Evolutionary conservation across 2,329 filamentous ascomycete species (phyloP), one percentile per base, ranked within the genome.

Genomic region (Trichoderma lentiforme): DNA sequence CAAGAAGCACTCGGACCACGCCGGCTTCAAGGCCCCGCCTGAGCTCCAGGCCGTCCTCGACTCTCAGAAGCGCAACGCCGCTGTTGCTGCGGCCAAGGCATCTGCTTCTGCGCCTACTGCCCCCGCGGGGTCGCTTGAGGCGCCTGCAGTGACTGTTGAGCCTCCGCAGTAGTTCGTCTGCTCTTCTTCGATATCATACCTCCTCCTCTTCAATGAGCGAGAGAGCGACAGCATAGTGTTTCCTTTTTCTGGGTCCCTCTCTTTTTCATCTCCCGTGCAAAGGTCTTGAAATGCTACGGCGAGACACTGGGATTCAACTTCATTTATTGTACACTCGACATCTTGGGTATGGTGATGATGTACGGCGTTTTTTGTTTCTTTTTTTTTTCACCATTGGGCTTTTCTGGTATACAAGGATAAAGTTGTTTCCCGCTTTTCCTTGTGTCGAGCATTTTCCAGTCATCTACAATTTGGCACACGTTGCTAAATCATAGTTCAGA

Each of bases 1-100:
- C 85, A 96, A 96, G 85, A 93, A 91, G 81, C 95, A 98, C 84
- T 89, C 90, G 57, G 94, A 97, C 80, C 94, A 98, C 82, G 90
- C 91, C 71, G 93, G 93, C 15, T 97, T 94, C 84, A 90, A 91
- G 78, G 87, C 86, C 1, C 88, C 89, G 18, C 86, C 88, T 4
- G 87, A 87, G 82, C 82, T 89, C 70, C 85, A 88, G 79, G 85
- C 84, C 60, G 86, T 89, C 43, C 78, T 89, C 6, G 87, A 89
- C 77, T 89, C 87, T 24, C 87, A 87, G 77, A 85, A 85, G 78
- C 82, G 82, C 32, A 81, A 83, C 24, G 83, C 86, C 64, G 84
- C 80, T 3, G 58, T 74, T 14, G 78, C 83, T n/a, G 83, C 86
- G 60, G 84, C 80, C 6, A 21, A n/a, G 6, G 36, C 74, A 15